These are phyloP conservation scores for Peronosclerospora sorghi DNA, from an alignment of 352 stramenopile genomes.

Conservation along the genomic window DNA sequence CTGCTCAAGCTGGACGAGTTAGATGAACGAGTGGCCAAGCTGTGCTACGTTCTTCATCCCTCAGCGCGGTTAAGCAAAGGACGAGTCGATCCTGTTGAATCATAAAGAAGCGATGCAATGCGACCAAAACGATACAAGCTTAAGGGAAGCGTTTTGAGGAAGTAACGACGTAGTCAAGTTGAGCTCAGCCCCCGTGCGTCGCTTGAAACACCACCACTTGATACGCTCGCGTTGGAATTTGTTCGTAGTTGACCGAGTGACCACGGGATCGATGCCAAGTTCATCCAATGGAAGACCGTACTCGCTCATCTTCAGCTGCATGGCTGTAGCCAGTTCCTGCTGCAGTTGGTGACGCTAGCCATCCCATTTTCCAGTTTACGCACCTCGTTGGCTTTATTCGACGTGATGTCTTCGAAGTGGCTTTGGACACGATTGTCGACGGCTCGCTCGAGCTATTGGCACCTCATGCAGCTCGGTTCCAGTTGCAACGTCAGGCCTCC, in stretches of 20 bases:
- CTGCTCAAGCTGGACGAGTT: slow-evolving; percentile 46
- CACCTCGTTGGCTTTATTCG: slow-evolving; percentile 77
- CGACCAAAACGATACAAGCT: too few relatives aligned
- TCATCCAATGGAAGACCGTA: slow-evolving; percentile 86
- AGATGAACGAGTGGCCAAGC: slow-evolving; percentile 49
- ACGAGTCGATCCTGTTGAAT: too few relatives aligned
- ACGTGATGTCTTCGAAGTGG: slow-evolving; percentile 85
- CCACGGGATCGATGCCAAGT: slow-evolving; percentile 45
- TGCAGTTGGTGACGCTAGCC: slow-evolving; percentile 61
- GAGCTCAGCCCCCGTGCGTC: not conserved
- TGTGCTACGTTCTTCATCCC: slow-evolving; percentile 34
- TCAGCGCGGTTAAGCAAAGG: slow-evolving; percentile 17
- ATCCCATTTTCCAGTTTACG: slow-evolving; percentile 78
- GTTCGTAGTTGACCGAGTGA: too few relatives aligned
- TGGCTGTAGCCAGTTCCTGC: slow-evolving; percentile 67
- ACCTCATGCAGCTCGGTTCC: slow-evolving; percentile 89
- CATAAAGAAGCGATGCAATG: too few relatives aligned
- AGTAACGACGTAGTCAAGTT: slow-evolving; percentile 4
- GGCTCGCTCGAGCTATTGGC: slow-evolving; percentile 80
- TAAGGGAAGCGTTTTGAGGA: slow-evolving; percentile 3
- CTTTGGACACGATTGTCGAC: slow-evolving; percentile 78
- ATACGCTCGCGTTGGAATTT: too few relatives aligned
- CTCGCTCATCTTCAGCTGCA: slow-evolving; percentile 83
- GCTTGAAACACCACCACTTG: too few relatives aligned
- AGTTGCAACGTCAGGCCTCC: slow-evolving; percentile 65